Percentiles rank a stretch among this genome's conserved stretches.
phyloP scores from a whole-genome alignment of 2,329 filamentous ascomycete species.

The Pseudogymnoascus sp. region DNA sequence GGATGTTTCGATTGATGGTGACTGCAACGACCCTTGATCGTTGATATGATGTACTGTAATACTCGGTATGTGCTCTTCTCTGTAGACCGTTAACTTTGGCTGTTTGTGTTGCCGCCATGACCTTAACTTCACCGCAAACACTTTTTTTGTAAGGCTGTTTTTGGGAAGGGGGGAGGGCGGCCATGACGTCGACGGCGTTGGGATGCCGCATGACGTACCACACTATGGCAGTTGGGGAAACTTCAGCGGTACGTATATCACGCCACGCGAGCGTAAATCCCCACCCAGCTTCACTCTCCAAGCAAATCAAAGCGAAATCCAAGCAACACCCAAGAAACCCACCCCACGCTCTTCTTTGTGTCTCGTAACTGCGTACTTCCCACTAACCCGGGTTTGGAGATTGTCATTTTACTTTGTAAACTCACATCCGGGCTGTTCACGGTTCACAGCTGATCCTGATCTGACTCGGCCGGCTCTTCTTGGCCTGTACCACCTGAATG shows the following conservation, averaged over 20 bases:
- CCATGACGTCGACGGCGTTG: background rate
- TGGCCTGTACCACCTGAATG: background rate
- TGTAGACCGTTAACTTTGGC: background rate
- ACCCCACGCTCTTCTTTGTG: background rate
- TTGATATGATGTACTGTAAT: background rate
- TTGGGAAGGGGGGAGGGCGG: background rate
- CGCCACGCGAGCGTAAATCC: background rate
- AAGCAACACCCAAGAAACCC: background rate
- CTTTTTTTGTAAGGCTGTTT: background rate
- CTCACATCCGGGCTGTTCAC: background rate
- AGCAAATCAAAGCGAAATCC: background rate
- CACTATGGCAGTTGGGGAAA: background rate
- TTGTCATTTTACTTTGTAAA: conserved; percentile 6
- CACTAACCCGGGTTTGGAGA: conserved; percentile 1
- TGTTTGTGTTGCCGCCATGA: background rate
- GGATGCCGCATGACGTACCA: conserved; percentile 3
- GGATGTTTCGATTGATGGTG: background rate
- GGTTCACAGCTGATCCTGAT: background rate
- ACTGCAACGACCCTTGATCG: background rate
- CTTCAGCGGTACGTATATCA: background rate
- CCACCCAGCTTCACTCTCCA: background rate
- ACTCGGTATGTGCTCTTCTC: background rate
- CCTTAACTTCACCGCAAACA: background rate
- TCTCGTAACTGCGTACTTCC: background rate
- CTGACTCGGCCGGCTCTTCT: background rate